Evolutionary conservation across 2,329 filamentous ascomycete genomes (phyloP), one percentile per base, ranked within the genome.

Genomic region (Colletotrichum graminicola): DNA sequence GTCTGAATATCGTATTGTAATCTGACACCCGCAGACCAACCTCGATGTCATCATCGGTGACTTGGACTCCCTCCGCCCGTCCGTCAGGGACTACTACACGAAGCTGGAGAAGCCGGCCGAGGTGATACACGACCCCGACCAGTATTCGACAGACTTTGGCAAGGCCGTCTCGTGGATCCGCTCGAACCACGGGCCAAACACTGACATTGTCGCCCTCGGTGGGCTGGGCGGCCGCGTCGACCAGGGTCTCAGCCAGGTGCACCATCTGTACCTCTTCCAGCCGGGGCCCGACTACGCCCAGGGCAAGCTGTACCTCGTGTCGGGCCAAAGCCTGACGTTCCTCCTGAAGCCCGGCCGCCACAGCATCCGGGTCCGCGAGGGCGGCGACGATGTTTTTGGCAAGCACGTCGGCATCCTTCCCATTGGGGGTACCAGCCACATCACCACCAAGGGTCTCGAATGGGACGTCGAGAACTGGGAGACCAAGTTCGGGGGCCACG

Each of bases 211-310:
- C 16, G 90, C 93, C 47, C 83, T 98, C 8, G 95, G 95, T 51
- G 94, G 95, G 2, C 87, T 98, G 0, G 94, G 94, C 54, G 96
- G 96, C 8, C 91, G 96, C 39, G 93, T 98, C 21, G 96, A 99
- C 80, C 96, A 99, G 79, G 95, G 92, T 1, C 87, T 99, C 59
- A 94, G 94, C 68, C 91, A 97, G 76, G 87, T 99, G 63, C 94
- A 97, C 79, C 93, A 98, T 78, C 86, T 98, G 56, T 95, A 90
- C 75, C 80, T 89, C 60, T 90, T 89, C 79, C 89, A 91, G 77
- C 75, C 80, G 14, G 82, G 87, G 55, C 82, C 85, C 0, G 79
- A 77, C 32, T 87, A 88, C 71, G 79, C 80, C 36, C 75, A 82
- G 14, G 90, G 91, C 6, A 83, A 88, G 34, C 81, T 98, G 74